phyloP scores from a whole-genome alignment of 208 protist species.

The Trypanosoma vivax region DNA sequence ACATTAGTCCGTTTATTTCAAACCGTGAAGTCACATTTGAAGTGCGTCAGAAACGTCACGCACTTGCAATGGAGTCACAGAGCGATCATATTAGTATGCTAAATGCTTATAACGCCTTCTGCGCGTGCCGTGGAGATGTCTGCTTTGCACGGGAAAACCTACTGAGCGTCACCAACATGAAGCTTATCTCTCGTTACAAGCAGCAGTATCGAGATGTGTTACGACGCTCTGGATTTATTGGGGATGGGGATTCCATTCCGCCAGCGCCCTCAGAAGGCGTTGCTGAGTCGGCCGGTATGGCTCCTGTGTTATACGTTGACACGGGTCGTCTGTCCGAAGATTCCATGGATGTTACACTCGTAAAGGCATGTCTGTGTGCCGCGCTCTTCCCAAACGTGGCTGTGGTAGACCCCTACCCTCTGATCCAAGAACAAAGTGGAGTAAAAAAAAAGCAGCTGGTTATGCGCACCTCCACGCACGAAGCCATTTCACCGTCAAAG shows the following conservation, averaged over 20 bases:
- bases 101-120: slow-evolving; percentile 83
- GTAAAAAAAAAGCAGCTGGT: slow-evolving; percentile 25
- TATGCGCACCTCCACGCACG: slow-evolving; percentile 51
- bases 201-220: slow-evolving; percentile 79
- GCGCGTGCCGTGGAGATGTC: slow-evolving; percentile 23
- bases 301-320: slow-evolving; percentile 48
- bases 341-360: slow-evolving; percentile 55
- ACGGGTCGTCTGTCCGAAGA: slow-evolving; percentile 50
- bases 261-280: background rate
- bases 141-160: slow-evolving; percentile 52
- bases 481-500: slow-evolving; percentile 52
- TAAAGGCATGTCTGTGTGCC: slow-evolving; percentile 81
- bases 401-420: slow-evolving; percentile 40
- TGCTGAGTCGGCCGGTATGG: background rate
- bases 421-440: slow-evolving; percentile 5
- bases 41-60: slow-evolving; percentile 39
- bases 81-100: slow-evolving; percentile 81
- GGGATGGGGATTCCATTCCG: slow-evolving; percentile 11
- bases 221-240: slow-evolving; percentile 41
- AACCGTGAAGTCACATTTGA: slow-evolving; percentile 33
- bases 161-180: slow-evolving; percentile 42
- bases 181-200: slow-evolving; percentile 83
- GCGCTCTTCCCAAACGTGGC: slow-evolving; percentile 83
- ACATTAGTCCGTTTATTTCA: slow-evolving; percentile 63
- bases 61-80: slow-evolving; percentile 53